phyloP scores from a whole-genome alignment of 176 grass and related monocot species.

The Leersia perrieri region DNA sequence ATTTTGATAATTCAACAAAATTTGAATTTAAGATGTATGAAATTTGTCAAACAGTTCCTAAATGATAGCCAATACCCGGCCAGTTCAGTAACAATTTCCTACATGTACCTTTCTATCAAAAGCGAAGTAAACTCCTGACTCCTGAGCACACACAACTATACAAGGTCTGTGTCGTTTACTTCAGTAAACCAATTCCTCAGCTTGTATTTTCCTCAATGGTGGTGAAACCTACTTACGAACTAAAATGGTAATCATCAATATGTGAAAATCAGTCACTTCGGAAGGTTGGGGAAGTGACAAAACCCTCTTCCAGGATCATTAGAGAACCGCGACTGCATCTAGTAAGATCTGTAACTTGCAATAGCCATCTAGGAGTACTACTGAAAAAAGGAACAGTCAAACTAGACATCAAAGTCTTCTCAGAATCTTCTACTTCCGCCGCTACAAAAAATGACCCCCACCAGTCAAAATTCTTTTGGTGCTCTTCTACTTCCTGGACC shows the following conservation, averaged over 20 bases:
- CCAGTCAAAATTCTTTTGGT: not conserved
- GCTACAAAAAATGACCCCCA: not conserved
- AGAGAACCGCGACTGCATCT: not conserved
- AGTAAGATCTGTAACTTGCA: not conserved
- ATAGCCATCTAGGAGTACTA: not conserved
- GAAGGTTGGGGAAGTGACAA: too few relatives aligned
- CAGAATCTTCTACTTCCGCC: not conserved
- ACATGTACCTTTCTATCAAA: not conserved
- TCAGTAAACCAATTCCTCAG: not conserved
- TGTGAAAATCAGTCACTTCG: constrained; percentile 14
- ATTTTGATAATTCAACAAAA: not conserved
- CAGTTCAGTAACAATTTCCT: not conserved
- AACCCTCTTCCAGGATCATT: constrained; percentile 6
- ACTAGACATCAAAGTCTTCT: not conserved
- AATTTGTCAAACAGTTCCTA: not conserved
- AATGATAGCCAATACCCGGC: constrained; percentile 9
- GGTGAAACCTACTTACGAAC: constrained; percentile 5
- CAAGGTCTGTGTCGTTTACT: not conserved
- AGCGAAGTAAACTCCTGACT: not conserved
- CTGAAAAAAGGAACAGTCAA: not conserved
- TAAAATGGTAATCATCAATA: not conserved
- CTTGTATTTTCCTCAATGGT: not conserved
- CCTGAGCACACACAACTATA: not conserved
- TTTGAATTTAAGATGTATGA: not conserved
- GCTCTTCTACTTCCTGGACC: constrained; percentile 25